Base-by-base conservation (phyloP, 2,329 filamentous ascomycete genomes). In the Penicillium polonicum region DNA sequence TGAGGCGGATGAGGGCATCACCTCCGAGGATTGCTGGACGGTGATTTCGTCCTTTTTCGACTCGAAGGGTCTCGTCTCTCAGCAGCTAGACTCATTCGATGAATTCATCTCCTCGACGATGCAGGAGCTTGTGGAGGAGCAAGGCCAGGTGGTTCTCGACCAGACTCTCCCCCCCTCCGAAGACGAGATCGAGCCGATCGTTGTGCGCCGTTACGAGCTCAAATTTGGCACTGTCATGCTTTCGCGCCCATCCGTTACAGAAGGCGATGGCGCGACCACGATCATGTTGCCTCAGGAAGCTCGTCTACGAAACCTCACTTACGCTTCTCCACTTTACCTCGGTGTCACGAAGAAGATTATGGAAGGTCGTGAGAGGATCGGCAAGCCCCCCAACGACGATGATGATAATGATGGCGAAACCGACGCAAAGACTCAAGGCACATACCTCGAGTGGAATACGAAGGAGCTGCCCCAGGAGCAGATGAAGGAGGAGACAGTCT, bases 21-120 rank as follows among this genome's bases (percentile, higher is more conserved):
- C 92, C 27, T 91, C 92, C 60, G 94, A 97, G 80, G 95, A 99
- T 78, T 97, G 92, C 81, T 99, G 95, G 94, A 90, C 89, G 64
- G 93, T 97, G 71, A 97, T 99, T 74, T 92, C 90, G 56, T 90
- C 94, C 10, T 97, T 97, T 81, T 99, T 99, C 79, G 91, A 97
- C 68, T 85, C 87, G 62, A 99, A 97, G 78, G 93, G 94, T 70
- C 84, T 99, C 33, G 94, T 96, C 23, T 96, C 94, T 17, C 93
- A 99, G 78, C 94, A 99, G 80, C 88, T 97, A 62, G 93, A 97
- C 74, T 99, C 95, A 0, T 99, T 96, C 78, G 92, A 99, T 78
- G 92, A 97, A 73, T 99, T 99, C 71, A 92, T 94, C 57, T 88
- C 89, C 59, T 92, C 90, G 23, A 97, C 92, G 0, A 93, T 99